Evolutionary conservation across 2,329 filamentous ascomycete genomes (phyloP).

Genomic region (Stagonosporopsis tanaceti): DNA sequence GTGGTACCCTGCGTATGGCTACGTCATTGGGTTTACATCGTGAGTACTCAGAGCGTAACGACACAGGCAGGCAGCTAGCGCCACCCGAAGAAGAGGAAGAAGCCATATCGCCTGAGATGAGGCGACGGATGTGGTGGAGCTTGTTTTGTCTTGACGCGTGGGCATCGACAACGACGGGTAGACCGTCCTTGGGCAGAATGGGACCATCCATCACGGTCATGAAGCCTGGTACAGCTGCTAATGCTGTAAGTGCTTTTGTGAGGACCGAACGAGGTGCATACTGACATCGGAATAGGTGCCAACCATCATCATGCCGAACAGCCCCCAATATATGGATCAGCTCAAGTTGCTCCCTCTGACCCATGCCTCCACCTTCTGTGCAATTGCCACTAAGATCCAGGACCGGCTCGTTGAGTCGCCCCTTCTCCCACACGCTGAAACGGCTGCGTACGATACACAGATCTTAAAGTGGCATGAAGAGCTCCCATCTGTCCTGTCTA

Average conservation of each 20-base stretch:
- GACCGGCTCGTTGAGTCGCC: slow-evolving; percentile 76
- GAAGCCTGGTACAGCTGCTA: slow-evolving; percentile 44
- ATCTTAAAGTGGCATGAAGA: slow-evolving; percentile 76
- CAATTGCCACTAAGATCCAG: slow-evolving; percentile 79
- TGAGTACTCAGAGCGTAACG: slow-evolving; percentile 59
- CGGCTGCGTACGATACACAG: slow-evolving; percentile 71
- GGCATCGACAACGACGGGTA: slow-evolving; percentile 54
- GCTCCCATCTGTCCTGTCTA: slow-evolving; percentile 63
- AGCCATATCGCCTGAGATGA: slow-evolving; percentile 49
- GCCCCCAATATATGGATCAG: slow-evolving; percentile 58
- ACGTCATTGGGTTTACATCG: slow-evolving; percentile 75
- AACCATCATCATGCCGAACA: slow-evolving; percentile 42
- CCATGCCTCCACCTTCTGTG: slow-evolving; percentile 81
- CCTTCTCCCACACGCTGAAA: slow-evolving; percentile 71
- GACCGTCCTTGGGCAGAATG: slow-evolving; percentile 52
- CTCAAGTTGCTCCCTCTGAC: slow-evolving; percentile 74
- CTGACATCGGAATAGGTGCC: slow-evolving; percentile 24
- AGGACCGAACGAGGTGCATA: neutral
- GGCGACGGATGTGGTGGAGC: slow-evolving; percentile 56
- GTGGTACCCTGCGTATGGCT: slow-evolving; percentile 76
- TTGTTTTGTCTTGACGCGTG: slow-evolving; percentile 55
- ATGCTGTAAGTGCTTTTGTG: slow-evolving; percentile 34
- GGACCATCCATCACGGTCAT: slow-evolving; percentile 50
- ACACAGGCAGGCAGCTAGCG: slow-evolving; percentile 26
- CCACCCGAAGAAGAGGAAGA: slow-evolving; percentile 39